Percentiles rank a stretch among this genome's conserved stretches.
phyloP scores from a whole-genome alignment of 176 grass and related monocot species.

The Bothriochloa decipiens region DNA sequence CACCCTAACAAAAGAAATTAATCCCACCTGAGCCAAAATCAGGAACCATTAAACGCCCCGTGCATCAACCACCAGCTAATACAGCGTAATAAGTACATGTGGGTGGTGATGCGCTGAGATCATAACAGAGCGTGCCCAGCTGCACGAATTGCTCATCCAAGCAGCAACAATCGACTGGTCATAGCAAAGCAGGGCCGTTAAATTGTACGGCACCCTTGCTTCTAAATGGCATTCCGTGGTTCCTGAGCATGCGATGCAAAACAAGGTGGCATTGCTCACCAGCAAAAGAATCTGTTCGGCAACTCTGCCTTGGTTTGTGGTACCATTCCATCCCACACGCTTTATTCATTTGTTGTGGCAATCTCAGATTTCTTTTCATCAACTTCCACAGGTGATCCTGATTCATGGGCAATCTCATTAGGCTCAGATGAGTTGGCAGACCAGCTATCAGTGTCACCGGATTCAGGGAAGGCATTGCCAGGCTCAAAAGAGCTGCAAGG shows the following conservation, averaged over 20 bases:
- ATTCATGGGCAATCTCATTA: neutral
- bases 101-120: neutral
- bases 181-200: neutral
- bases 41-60: neutral
- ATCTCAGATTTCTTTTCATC: constrained; percentile 1
- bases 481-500: constrained; percentile 22
- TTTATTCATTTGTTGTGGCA: constrained; percentile 28
- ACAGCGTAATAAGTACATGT: neutral
- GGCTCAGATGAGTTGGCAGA: neutral
- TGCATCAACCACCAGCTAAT: constrained; percentile 10
- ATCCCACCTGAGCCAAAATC: neutral
- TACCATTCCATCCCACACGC: neutral
- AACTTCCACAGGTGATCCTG: neutral
- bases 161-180: neutral
- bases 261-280: neutral
- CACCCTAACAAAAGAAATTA: constrained; percentile 30
- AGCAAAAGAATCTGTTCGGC: neutral
- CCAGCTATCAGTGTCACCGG: neutral
- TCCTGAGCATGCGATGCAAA: neutral
- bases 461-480: neutral
- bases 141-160: neutral
- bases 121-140: neutral
- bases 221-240: neutral
- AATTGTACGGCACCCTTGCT: neutral
- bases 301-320: neutral